A percentile compares a stretch with the other conserved stretches of the same genome.
Conservation (phyloP, 2,329 filamentous ascomycete species). For the Fusarium sp. region DNA sequence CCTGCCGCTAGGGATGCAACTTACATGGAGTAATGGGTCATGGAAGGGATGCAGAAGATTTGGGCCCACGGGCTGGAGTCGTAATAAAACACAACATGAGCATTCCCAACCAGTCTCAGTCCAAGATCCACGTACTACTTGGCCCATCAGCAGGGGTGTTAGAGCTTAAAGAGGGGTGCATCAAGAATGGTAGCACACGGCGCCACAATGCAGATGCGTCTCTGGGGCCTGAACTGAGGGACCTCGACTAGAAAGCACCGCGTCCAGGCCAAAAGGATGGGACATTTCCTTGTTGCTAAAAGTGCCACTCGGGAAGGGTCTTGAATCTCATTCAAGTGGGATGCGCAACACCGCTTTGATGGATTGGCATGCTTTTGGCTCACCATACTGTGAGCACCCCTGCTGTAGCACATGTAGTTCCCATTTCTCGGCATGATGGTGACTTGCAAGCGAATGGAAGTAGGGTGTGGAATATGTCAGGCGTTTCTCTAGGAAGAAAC, state of each 20-base stretch:
- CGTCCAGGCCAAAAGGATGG: conserved; percentile 39
- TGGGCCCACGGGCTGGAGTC: conserved; percentile 47
- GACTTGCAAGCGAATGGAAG: background rate
- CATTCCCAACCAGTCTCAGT: conserved; percentile 35
- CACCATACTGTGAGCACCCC: conserved; percentile 39
- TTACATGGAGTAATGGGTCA: conserved; percentile 39
- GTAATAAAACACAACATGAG: conserved; percentile 24
- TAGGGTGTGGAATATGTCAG: conserved; percentile 10
- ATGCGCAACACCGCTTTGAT: conserved; percentile 47
- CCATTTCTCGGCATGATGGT: conserved; percentile 32
- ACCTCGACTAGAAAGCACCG: conserved; percentile 33
- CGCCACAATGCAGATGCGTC: conserved; percentile 35
- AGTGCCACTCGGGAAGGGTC: conserved; percentile 48
- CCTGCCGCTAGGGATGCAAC: conserved; percentile 49
- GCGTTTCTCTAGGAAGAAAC: conserved; percentile 44
- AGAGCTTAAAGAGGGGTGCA: conserved; percentile 3
- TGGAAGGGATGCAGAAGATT: conserved; percentile 54
- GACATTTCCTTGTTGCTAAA: conserved; percentile 49
- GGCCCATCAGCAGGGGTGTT: conserved; percentile 11
- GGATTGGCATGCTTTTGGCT: conserved; percentile 45
- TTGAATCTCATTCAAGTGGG: conserved; percentile 49
- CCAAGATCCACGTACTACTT: conserved; percentile 4
- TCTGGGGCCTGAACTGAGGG: conserved; percentile 31
- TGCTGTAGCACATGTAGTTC: conserved; percentile 16
- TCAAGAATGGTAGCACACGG: conserved; percentile 13